Evolutionary conservation across 2,329 filamentous ascomycete genomes (phyloP), one percentile per base, ranked within the genome.

Genomic region (Fusarium haematococcum): DNA sequence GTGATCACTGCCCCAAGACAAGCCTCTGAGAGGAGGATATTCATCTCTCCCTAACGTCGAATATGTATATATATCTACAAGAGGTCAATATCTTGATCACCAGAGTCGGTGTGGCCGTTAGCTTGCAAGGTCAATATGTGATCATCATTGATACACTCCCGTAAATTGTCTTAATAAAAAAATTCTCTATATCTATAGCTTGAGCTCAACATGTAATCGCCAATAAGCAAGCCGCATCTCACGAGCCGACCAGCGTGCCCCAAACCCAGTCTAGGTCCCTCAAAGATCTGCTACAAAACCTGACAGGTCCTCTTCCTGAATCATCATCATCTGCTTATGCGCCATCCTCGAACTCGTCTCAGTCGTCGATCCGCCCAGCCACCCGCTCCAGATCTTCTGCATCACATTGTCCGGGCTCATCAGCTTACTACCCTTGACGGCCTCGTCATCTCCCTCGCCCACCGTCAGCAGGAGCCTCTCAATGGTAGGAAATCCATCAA

Each of bases 331-430:
- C 75, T 84, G 80, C 78, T 84, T 83, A 37, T 84, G 80, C 13
- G 82, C 84, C 80, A 87, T 76, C 39, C 79, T 80, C 35, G 83
- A 83, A 62, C 76, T 84, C 50, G 80, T 84, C 57, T 83, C 79
- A 13, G 83, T 82, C 10, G 82, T 83, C 20, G 77, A 76, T 13
- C 85, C 85, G 27, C 82, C 76, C 67, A 86, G 81, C 83, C 86
- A 87, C 6, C 85, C 84, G 48, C 81, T 81, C 86, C 86, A 88
- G 39, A 87, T 84, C 80, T 84, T 86, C 78, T 87, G 85, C 75
- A 88, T 81, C 18, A 85, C 77, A 57, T 85, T 84, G 45, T 84
- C 80, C 33, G 69, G 65, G 57, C 77, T 74, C 50, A 77, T 68
- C 57, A 82, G 75, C 67, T 80, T 77, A 39, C 79, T 80, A 41